A percentile compares a stretch with the other conserved stretches of the same genome.
Conservation (phyloP, 2,329 filamentous ascomycete genomes). For the Alternaria sp. region DNA sequence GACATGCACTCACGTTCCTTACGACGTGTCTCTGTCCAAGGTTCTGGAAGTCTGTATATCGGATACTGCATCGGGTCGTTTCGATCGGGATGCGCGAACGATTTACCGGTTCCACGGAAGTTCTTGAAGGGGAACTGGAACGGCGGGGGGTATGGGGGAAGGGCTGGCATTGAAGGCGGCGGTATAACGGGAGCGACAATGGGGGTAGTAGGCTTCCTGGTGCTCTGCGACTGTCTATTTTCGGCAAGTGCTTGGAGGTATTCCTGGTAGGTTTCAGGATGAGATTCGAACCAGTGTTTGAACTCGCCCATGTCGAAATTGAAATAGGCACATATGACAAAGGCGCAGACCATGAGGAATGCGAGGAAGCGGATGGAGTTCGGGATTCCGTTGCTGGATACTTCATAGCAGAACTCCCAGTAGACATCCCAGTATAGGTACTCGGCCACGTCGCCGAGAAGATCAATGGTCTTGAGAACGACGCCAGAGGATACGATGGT, state of each 20-base stretch:
- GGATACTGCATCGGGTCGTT: neutral
- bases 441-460: neutral
- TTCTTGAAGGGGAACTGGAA: conserved; percentile 3
- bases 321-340: neutral
- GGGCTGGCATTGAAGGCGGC: neutral
- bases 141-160: neutral
- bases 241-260: neutral
- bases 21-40: neutral
- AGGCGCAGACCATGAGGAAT: neutral
- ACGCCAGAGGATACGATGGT: neutral
- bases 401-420: neutral
- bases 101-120: conserved; percentile 15
- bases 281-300: neutral
- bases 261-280: neutral
- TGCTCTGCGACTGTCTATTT: neutral
- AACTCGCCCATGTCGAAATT: neutral
- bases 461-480: neutral
- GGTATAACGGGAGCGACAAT: neutral
- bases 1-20: neutral
- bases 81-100: conserved; percentile 1
- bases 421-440: conserved; percentile 1
- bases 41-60: neutral
- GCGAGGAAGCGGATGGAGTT: neutral
- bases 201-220: neutral
- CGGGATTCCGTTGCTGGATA: neutral